Percentiles rank a stretch among this genome's conserved stretches.
These are phyloP conservation scores for Mortierella sp. DNA, from an alignment of 371 early-diverging fungal species.

Conservation along the genomic window DNA sequence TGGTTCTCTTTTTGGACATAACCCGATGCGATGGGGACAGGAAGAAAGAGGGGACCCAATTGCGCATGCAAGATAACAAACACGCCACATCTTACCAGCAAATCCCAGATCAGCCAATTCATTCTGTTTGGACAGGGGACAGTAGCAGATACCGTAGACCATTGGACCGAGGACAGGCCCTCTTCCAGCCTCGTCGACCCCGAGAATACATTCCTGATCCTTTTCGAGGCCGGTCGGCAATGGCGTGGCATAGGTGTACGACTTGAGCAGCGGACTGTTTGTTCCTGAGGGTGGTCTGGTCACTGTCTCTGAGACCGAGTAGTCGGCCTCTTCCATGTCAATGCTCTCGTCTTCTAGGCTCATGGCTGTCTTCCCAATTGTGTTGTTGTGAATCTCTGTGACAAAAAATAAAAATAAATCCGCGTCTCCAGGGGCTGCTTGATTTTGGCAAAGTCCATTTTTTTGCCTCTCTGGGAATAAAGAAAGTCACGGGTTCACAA, in stretches of 20 bases:
- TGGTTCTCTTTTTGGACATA: neutral
- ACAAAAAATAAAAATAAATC: slow-evolving; percentile 14
- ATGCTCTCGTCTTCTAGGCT: slow-evolving; percentile 36
- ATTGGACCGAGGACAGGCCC: slow-evolving; percentile 99
- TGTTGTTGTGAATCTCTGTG: neutral
- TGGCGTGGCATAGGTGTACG: slow-evolving; percentile 48
- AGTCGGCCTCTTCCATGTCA: slow-evolving; percentile 31
- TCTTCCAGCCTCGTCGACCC: slow-evolving; percentile 99
- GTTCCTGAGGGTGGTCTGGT: slow-evolving; percentile 47
- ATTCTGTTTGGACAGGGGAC: slow-evolving; percentile 70
- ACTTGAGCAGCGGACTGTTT: slow-evolving; percentile 48
- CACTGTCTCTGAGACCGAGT: neutral
- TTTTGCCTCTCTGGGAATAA: neutral
- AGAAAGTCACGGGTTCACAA: slow-evolving; percentile 2
- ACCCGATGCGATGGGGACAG: neutral
- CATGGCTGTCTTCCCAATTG: slow-evolving; percentile 1
- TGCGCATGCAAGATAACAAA: neutral
- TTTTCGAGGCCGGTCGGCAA: slow-evolving; percentile 41
- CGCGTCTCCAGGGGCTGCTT: neutral
- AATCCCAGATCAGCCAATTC: slow-evolving; percentile 80
- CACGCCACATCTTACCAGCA: slow-evolving; percentile 70
- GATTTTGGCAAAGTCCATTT: neutral
- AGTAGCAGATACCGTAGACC: slow-evolving; percentile 94
- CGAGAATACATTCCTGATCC: slow-evolving; percentile 82
- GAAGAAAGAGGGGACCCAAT: neutral